These are phyloP conservation scores for Hebeloma cylindrosporum DNA, from an alignment of 768 basidiomycete genomes.

Conservation along the genomic window DNA sequence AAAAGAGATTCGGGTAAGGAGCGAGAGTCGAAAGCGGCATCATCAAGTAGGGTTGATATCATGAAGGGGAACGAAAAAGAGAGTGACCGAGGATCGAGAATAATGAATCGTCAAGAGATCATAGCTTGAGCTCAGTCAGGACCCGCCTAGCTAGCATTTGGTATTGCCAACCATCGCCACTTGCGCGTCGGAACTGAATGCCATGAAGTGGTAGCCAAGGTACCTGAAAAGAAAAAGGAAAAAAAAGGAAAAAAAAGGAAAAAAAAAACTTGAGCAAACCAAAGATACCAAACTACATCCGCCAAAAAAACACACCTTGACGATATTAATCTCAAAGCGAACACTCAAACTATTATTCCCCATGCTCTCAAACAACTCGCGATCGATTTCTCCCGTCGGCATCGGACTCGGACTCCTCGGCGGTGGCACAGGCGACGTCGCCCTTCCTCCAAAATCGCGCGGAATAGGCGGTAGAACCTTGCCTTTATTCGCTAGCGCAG, in stretches of 20 bases:
- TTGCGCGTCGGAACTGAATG: conserved; percentile 88
- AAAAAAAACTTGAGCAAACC: too few species aligned
- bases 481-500: conserved; percentile 47
- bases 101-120: conserved; percentile 5
- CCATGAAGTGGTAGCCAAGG: conserved; percentile 93
- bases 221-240: conserved; percentile 50
- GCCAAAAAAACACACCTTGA: conserved; percentile 71
- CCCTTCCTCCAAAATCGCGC: conserved; percentile 51
- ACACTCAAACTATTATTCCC: conserved; percentile 82
- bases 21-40: too few species aligned
- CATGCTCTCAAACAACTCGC: conserved; percentile 69
- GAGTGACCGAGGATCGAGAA: background rate
- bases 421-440: conserved; percentile 32
- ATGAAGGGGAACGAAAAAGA: background rate
- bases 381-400: conserved; percentile 66
- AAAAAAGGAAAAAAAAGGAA: background rate
- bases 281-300: too few species aligned
- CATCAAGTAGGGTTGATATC: too few species aligned
- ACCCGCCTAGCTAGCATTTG: conserved; percentile 92
- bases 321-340: conserved; percentile 94
- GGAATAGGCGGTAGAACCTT: conserved; percentile 82
- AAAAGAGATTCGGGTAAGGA: too few species aligned
- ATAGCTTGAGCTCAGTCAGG: conserved; percentile 85
- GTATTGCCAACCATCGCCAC: conserved; percentile 96
- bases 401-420: conserved; percentile 51